These are phyloP conservation scores for Arctium minus DNA, from an alignment of 129 eudicot genomes.

Conservation along the genomic window DNA sequence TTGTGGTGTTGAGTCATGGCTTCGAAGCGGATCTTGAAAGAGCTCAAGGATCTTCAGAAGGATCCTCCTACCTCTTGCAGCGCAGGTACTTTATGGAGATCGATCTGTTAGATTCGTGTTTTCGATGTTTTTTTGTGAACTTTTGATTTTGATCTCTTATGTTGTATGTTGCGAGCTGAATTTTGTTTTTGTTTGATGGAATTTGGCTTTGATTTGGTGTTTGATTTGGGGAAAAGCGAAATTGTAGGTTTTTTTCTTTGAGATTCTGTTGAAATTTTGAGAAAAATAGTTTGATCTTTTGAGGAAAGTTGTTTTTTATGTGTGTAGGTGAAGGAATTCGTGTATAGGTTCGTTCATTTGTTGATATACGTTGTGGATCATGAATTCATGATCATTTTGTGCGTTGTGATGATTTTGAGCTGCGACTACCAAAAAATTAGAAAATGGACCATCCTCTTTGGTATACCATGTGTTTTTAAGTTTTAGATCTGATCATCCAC, in stretches of 20 bases:
- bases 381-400: not conserved
- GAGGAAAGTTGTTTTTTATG: not conserved
- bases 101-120: not conserved
- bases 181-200: not conserved
- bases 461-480: not conserved
- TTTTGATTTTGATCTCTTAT: not conserved
- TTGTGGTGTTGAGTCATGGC: constrained; percentile 41
- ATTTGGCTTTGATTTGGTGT: constrained; percentile 11
- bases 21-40: constrained; percentile 75
- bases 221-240: not conserved
- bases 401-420: not conserved
- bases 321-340: not conserved
- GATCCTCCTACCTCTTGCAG: constrained; percentile 81
- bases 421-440: not conserved
- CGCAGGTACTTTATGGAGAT: constrained; percentile 46
- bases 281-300: not conserved
- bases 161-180: constrained; percentile 4
- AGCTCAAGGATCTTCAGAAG: constrained; percentile 17
- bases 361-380: constrained; percentile 9
- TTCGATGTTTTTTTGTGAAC: not conserved
- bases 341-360: not conserved
- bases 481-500: not conserved
- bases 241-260: not conserved
- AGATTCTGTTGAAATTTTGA: not conserved
- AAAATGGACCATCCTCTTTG: not conserved